Base-by-base conservation (phyloP, 2,329 filamentous ascomycete species). In the Phyllachora maydis region DNA sequence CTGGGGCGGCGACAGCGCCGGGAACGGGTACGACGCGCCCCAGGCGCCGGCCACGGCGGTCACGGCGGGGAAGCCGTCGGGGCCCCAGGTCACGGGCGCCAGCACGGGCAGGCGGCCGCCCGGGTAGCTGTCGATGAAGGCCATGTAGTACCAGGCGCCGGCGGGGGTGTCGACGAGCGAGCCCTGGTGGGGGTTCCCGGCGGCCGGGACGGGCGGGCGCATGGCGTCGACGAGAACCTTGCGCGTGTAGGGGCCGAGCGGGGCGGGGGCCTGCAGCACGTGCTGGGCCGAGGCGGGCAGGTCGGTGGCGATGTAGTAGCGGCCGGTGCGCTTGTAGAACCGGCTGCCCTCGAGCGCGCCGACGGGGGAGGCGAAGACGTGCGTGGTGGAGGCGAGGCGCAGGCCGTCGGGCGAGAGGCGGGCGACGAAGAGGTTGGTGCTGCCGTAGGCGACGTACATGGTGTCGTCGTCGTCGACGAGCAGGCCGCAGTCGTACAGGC, bases 391-490 rank as follows among this genome's bases (percentile, higher is more conserved):
- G 8, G 55, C 50, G 23, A 59, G 39, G 14, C 42, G 46, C 1
- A 58, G 39, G 0, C 54, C 58, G 27, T 66, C 56, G 1, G 38
- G 29, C 10, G 50, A 51, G 3, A 70, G 45, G 33, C 64, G 50
- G 1, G 63, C 55, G 2, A 69, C 50, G 6, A 31, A 42, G 24
- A 68, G 50, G 3, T 54, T 44, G 0, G 40, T 50, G 22, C 47
- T 53, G 4, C 60, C 63, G 32, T 64, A 65, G 0, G 51, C 57
- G 0, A 69, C 53, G 24, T 67, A 69, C 49, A 67, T 59, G 1
- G 52, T 59, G 27, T 66, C 63, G 16, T 67, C 52, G 13, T 64
- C 57, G 23, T 68, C 63, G 16, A 69, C 51, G n/a, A 68, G 37
- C 1, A 69, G 38, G 0, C 65, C 61, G 11, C 46, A 52, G 36